phyloP scores from a whole-genome alignment of 139 green algal species.

The Chlamydomonas sphaeroides region DNA sequence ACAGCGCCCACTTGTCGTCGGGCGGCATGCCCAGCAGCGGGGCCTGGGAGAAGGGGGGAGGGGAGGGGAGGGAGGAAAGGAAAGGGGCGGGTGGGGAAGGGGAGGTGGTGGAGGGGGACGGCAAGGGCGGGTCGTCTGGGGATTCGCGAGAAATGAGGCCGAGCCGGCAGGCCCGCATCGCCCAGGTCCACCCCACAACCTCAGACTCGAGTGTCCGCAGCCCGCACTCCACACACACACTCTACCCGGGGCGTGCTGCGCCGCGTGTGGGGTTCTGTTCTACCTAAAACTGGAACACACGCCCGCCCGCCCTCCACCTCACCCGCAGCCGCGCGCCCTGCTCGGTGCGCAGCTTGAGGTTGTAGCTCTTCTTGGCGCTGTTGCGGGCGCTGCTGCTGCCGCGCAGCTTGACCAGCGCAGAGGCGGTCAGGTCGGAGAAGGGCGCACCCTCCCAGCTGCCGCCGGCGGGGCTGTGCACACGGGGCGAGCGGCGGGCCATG shows the following conservation, averaged over 20 bases:
- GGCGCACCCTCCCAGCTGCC: slow-evolving; percentile 4
- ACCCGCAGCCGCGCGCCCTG: background rate
- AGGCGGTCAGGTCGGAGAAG: slow-evolving; percentile 6
- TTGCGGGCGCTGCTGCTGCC: slow-evolving; percentile 43
- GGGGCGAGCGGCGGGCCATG: background rate
- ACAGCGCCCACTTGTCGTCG: slow-evolving; percentile 57
- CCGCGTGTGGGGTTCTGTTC: no score
- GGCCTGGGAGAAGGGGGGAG: background rate
- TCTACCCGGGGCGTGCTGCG: no score
- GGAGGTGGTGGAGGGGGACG: background rate
- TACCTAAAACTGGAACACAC: no score
- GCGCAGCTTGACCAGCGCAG: slow-evolving; percentile 38
- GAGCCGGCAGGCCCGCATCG: no score
- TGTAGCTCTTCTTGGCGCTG: slow-evolving; percentile 61
- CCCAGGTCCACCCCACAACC: no score
- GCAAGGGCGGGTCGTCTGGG: background rate
- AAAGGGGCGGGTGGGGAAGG: background rate
- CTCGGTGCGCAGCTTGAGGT: slow-evolving; percentile 23
- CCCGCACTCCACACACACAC: no score
- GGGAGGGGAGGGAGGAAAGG: no score
- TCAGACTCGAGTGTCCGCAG: background rate
- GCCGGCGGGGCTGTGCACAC: background rate
- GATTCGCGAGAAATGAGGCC: background rate
- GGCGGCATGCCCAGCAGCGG: slow-evolving; percentile 50
- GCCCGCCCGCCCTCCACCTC: background rate